A percentile compares a stretch with the other conserved stretches of the same genome.
Evolutionary conservation across 2,329 filamentous ascomycete species (phyloP).

Genomic region (Chaetoscypha palmicola): DNA sequence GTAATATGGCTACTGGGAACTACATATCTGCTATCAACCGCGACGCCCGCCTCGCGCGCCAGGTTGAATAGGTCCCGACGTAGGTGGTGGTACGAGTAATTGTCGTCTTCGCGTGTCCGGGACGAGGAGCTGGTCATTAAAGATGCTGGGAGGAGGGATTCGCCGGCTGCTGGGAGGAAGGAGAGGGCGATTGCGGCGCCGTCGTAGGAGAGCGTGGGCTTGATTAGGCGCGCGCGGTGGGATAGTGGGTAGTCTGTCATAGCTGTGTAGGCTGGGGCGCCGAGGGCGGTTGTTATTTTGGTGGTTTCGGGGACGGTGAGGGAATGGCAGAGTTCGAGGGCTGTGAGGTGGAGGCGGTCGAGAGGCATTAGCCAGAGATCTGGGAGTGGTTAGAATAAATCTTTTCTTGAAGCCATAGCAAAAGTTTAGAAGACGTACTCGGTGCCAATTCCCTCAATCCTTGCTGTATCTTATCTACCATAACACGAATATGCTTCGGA

Average conservation of each 20-base stretch:
- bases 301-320: slow-evolving; percentile 63
- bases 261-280: slow-evolving; percentile 42
- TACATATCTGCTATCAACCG: slow-evolving; percentile 72
- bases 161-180: slow-evolving; percentile 72
- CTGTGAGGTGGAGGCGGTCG: slow-evolving; percentile 74
- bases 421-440: slow-evolving; percentile 46
- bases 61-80: slow-evolving; percentile 67
- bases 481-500: slow-evolving; percentile 58
- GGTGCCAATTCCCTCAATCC: slow-evolving; percentile 58
- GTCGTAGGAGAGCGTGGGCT: slow-evolving; percentile 78
- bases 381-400: slow-evolving; percentile 31
- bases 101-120: slow-evolving; percentile 45
- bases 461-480: slow-evolving; percentile 64
- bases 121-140: neutral
- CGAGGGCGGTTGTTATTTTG: slow-evolving; percentile 50
- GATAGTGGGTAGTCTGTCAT: slow-evolving; percentile 60
- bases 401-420: neutral
- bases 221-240: slow-evolving; percentile 69
- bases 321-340: slow-evolving; percentile 77
- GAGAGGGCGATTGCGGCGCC: slow-evolving; percentile 78
- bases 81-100: slow-evolving; percentile 85
- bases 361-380: slow-evolving; percentile 82
- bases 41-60: slow-evolving; percentile 54
- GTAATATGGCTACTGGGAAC: slow-evolving; percentile 89
- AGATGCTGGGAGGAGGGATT: slow-evolving; percentile 34